Conservation (phyloP, 2,329 filamentous ascomycete species). For the Colletotrichum spaethianum region DNA sequence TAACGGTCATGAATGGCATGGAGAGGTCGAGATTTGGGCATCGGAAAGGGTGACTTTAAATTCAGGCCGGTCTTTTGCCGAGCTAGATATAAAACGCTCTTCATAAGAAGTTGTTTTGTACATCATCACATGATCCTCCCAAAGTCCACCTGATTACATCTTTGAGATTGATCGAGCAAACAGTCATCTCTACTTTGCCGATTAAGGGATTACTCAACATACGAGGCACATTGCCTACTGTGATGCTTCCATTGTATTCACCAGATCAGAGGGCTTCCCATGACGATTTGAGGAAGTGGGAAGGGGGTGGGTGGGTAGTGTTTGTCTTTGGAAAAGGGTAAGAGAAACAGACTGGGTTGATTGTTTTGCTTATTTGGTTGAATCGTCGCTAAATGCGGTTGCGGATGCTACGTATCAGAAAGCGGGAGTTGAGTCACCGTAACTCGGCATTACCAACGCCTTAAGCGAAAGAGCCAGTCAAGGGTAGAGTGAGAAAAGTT, state of each 20-base stretch:
- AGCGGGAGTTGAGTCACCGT: neutral
- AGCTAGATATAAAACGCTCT: conserved; percentile 1
- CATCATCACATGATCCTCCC: too few relatives aligned
- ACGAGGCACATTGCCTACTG: neutral
- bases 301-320: too few relatives aligned
- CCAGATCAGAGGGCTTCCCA: neutral
- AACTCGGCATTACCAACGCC: neutral
- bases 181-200: neutral
- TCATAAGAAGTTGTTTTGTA: neutral
- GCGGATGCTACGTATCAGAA: neutral
- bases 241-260: neutral
- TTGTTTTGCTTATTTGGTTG: too few relatives aligned
- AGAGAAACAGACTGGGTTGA: neutral
- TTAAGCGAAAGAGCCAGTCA: neutral
- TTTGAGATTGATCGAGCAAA: neutral
- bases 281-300: neutral
- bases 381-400: neutral
- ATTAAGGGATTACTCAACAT: neutral
- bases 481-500: neutral
- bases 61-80: neutral
- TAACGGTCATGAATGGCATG: neutral
- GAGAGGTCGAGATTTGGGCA: neutral
- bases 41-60: too few relatives aligned
- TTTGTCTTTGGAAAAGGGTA: too few relatives aligned
- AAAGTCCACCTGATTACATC: neutral